A percentile compares a stretch with the other conserved stretches of the same genome.
Evolutionary conservation across 306 rosid genomes (phyloP).

Genomic region (Pterocarpus macrocarpus): DNA sequence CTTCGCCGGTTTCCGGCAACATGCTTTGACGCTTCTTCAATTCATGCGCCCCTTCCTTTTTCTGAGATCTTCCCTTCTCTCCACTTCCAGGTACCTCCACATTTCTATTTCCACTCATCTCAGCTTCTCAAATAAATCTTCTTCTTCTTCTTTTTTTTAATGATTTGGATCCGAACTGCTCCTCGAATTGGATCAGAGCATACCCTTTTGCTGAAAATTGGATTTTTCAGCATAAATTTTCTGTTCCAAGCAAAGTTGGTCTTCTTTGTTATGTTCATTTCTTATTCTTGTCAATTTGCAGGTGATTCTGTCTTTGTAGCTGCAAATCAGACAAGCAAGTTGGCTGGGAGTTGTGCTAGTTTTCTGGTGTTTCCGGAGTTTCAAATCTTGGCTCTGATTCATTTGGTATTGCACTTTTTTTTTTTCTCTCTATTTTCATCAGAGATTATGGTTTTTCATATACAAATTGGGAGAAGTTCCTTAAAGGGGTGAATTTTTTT

Average conservation of each 20-base stretch:
- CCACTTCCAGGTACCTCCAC: conserved; percentile 55
- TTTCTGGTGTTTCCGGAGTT: conserved; percentile 27
- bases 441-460: conserved; percentile 43
- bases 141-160: neutral
- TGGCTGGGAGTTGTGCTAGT: conserved; percentile 16
- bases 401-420: conserved; percentile 40
- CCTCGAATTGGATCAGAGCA: conserved; percentile 55
- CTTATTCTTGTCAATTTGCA: conserved; percentile 51
- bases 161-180: conserved; percentile 52
- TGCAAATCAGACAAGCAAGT: conserved; percentile 42
- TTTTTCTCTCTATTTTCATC: conserved; percentile 38
- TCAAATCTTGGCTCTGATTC: conserved; percentile 39
- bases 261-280: conserved; percentile 25
- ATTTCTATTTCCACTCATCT: conserved; percentile 17
- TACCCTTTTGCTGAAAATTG: conserved; percentile 35
- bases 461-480: conserved; percentile 10
- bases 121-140: conserved; percentile 14
- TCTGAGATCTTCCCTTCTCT: conserved; percentile 59
- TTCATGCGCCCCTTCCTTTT: conserved; percentile 41
- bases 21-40: conserved; percentile 53
- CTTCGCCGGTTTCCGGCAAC: conserved; percentile 49
- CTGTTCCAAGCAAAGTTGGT: conserved; percentile 20
- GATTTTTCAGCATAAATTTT: neutral
- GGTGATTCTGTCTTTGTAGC: conserved; percentile 54
- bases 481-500: conserved; percentile 27